A percentile compares a stretch with the other conserved stretches of the same genome.
These are phyloP conservation scores for Venturiaceae sp. DNA, from an alignment of 2,329 filamentous ascomycete species.

Conservation along the genomic window DNA sequence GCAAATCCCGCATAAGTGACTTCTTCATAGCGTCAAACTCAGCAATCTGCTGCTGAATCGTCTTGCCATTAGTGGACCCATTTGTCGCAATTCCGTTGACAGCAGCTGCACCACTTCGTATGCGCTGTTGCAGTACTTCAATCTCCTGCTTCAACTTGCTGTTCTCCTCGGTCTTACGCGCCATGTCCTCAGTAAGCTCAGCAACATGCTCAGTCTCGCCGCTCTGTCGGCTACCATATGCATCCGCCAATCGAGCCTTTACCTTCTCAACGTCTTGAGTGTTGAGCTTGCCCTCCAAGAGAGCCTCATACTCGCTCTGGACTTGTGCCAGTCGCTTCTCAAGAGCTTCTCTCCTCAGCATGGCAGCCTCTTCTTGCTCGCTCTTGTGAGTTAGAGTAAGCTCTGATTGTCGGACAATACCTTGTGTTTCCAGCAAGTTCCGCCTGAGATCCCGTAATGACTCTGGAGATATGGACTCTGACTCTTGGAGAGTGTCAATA, in stretches of 20 bases:
- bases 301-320: constrained; percentile 74
- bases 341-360: constrained; percentile 61
- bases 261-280: constrained; percentile 76
- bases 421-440: constrained; percentile 79
- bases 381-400: constrained; percentile 65
- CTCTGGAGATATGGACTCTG: constrained; percentile 72
- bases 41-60: constrained; percentile 92
- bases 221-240: constrained; percentile 66
- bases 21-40: constrained; percentile 99
- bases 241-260: constrained; percentile 67
- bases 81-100: constrained; percentile 46
- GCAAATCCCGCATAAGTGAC: constrained; percentile 94
- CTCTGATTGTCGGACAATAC: constrained; percentile 86
- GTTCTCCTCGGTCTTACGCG: constrained; percentile 72
- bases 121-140: constrained; percentile 65
- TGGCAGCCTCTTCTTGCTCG: constrained; percentile 52
- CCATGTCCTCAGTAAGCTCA: constrained; percentile 66
- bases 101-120: constrained; percentile 51
- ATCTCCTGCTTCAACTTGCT: constrained; percentile 70
- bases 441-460: constrained; percentile 69
- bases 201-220: constrained; percentile 64
- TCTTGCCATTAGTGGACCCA: constrained; percentile 67
- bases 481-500: constrained; percentile 67
- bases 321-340: constrained; percentile 65
- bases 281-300: constrained; percentile 69